These are phyloP conservation scores for Nakaseomyces bracarensis DNA, from an alignment of 1,139 yeast species.

Conservation along the genomic window DNA sequence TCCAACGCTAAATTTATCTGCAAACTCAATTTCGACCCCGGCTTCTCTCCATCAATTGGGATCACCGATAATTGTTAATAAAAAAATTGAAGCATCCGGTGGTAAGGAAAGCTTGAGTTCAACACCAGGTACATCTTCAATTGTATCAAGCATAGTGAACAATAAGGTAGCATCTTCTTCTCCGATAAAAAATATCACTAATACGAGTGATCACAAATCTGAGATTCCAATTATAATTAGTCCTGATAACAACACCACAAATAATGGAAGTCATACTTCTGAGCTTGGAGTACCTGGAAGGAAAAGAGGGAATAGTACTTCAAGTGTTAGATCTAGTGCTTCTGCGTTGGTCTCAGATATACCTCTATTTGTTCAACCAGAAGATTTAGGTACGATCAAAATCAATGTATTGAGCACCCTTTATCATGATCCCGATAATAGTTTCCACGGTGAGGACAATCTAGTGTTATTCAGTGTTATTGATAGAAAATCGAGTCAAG, in stretches of 20 bases:
- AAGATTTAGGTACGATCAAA: slow-evolving; percentile 53
- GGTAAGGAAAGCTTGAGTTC: slow-evolving; percentile 2
- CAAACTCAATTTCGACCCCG: neutral
- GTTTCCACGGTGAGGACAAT: slow-evolving; percentile 32
- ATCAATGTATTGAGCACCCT: slow-evolving; percentile 55
- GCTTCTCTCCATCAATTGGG: slow-evolving; percentile 12
- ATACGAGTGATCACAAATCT: neutral
- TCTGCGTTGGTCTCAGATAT: slow-evolving; percentile 25
- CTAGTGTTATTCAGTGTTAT: slow-evolving; percentile 56
- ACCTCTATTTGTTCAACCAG: slow-evolving; percentile 55
- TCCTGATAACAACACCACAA: neutral
- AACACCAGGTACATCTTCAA: slow-evolving; percentile 7
- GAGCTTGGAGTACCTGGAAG: neutral
- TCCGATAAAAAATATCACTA: neutral
- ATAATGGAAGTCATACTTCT: neutral
- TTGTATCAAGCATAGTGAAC: slow-evolving; percentile 7
- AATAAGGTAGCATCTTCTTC: neutral
- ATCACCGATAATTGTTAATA: slow-evolving; percentile 20
- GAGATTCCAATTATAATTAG: neutral
- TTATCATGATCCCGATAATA: slow-evolving; percentile 35
- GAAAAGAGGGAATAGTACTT: slow-evolving; percentile 1
- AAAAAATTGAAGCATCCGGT: slow-evolving; percentile 10
- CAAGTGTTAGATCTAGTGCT: slow-evolving; percentile 4
- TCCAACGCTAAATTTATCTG: neutral
- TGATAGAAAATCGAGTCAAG: slow-evolving; percentile 52